Base-by-base conservation (phyloP, 2,329 filamentous ascomycete species). In the Hymenoscyphus fraxineus region DNA sequence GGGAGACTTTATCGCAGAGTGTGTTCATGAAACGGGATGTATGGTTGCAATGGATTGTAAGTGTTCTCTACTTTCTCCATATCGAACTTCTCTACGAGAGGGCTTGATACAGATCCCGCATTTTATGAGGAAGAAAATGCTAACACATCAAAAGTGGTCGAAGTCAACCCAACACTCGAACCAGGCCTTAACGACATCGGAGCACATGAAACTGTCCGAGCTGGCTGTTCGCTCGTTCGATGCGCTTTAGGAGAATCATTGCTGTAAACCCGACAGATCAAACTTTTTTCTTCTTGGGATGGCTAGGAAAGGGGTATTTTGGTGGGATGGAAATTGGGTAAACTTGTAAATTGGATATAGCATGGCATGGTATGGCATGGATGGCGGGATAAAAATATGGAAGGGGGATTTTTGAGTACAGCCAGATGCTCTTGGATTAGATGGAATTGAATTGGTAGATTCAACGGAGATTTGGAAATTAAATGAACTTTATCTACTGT, bases 1-100 rank as follows among this genome's bases (percentile, higher is more conserved):
- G 80, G 95, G 95, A 51, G 95, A 98, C 78, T 99, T 92, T 80
- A 98, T 99, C 78, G 96, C 93, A 73, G 95, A 94, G 80, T 88
- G 85, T 70, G 88, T 94, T 27, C 90, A 94, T 76, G 83, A 91
- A 80, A 93, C 90, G 6, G 91, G 91, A 61, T 90, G 85, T 76
- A 79, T 94, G 63, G 82, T 94, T 12, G 90, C 90, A 55, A 88
- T 95, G 79, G 91, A 95, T 76, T 79, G 47, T 54, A 22, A 54
- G 47, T 27, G 22, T 3, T 9, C 47, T 27, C 47, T 54, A 13
- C 44, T n/a, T n/a, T n/a, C 41, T n/a, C 6, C n/a, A 44, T 44
- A 16, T n/a, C n/a, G 6, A 1, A n/a, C 16, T 3, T 44, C 13
- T n/a, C 41, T n/a, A 41, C 15, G 6, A 7, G 15, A 6, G n/a